Percentiles rank a stretch among this genome's conserved stretches.
phyloP scores from a whole-genome alignment of 1,139 yeast species.

The Suhomyces wounanorum region DNA sequence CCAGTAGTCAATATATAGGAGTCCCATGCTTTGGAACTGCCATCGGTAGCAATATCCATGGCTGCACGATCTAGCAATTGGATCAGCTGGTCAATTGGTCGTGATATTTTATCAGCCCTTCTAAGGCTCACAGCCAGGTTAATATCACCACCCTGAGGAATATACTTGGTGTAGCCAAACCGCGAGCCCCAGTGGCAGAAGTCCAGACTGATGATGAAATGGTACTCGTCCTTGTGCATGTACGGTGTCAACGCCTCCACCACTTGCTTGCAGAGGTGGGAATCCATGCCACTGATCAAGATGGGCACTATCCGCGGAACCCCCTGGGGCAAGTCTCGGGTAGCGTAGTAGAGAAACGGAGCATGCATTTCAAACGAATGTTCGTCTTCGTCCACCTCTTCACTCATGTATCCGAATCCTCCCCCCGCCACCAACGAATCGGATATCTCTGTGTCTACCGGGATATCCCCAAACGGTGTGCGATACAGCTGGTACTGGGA shows the following conservation, averaged over 20 bases:
- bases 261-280: slow-evolving; percentile 43
- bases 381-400: slow-evolving; percentile 73
- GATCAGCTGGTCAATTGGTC: slow-evolving; percentile 68
- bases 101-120: background rate
- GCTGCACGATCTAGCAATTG: slow-evolving; percentile 70
- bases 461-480: slow-evolving; percentile 80
- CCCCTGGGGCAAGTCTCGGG: slow-evolving; percentile 39
- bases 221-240: slow-evolving; percentile 55
- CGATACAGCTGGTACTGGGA: slow-evolving; percentile 58
- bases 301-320: slow-evolving; percentile 72
- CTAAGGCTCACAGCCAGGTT: background rate
- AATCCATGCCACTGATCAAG: slow-evolving; percentile 67
- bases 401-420: slow-evolving; percentile 58
- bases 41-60: slow-evolving; percentile 62
- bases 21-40: slow-evolving; percentile 60
- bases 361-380: slow-evolving; percentile 96
- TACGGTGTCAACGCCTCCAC: slow-evolving; percentile 56
- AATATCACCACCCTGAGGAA: background rate
- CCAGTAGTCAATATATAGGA: slow-evolving; percentile 67
- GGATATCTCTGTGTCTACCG: slow-evolving; percentile 58
- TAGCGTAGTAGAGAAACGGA: slow-evolving; percentile 63
- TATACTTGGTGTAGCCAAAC: slow-evolving; percentile 68
- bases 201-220: slow-evolving; percentile 84
- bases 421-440: slow-evolving; percentile 31
- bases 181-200: slow-evolving; percentile 96